These are phyloP conservation scores for sunflower (Helianthus annuus) DNA, from an alignment of 129 eudicot species.

Conservation along the genomic window DNA sequence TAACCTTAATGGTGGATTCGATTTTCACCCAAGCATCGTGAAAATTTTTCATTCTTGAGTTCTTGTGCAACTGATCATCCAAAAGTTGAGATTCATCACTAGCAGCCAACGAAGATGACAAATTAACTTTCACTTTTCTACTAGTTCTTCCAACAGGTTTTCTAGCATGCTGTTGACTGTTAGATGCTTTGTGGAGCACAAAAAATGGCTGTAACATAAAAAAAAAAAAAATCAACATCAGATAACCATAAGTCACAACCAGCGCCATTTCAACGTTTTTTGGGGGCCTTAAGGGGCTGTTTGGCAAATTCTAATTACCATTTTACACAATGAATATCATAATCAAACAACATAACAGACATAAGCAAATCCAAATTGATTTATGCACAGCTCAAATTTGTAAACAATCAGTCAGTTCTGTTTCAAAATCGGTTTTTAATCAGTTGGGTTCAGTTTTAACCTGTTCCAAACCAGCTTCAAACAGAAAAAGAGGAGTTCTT, in stretches of 20 bases:
- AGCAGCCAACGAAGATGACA: constrained; percentile 30
- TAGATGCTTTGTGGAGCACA: constrained; percentile 71
- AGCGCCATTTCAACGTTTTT: too few relatives aligned
- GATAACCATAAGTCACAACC: neutral
- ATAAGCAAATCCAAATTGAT: too few relatives aligned
- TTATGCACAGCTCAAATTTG: too few relatives aligned
- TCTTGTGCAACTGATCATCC: constrained; percentile 28
- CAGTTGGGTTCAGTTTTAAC: too few relatives aligned
- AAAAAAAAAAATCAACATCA: neutral
- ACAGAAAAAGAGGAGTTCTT: too few relatives aligned
- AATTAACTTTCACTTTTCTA: constrained; percentile 55
- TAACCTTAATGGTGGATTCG: constrained; percentile 63
- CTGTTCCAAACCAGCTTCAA: too few relatives aligned
- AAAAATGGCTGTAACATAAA: constrained; percentile 55
- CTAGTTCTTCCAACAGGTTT: constrained; percentile 40
- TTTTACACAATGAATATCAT: too few relatives aligned
- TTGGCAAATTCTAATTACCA: too few relatives aligned
- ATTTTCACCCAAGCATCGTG: constrained; percentile 54
- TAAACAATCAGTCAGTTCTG: too few relatives aligned
- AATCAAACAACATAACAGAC: too few relatives aligned
- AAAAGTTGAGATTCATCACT: constrained; percentile 25
- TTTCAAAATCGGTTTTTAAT: too few relatives aligned
- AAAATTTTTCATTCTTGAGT: constrained; percentile 45
- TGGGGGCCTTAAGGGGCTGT: too few relatives aligned
- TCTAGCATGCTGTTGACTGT: constrained; percentile 28